Percentiles rank a stretch among this genome's conserved stretches.
phyloP scores from a whole-genome alignment of 1,139 yeast genomes.

The Protomyces macrosporus region DNA sequence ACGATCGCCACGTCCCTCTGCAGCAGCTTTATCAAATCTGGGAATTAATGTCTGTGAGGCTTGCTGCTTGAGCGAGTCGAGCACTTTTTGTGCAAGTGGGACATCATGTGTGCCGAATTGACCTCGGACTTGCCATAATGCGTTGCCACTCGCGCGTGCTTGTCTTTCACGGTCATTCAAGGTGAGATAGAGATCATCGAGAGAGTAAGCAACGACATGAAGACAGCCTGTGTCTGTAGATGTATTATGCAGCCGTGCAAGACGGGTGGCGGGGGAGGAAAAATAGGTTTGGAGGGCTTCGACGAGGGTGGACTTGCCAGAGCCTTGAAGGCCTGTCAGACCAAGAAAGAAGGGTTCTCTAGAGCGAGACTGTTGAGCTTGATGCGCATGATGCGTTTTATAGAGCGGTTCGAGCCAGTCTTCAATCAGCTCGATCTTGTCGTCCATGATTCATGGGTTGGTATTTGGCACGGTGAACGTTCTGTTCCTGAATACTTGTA shows the following conservation, averaged over 20 bases:
- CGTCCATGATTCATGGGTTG: background rate
- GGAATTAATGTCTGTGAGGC: conserved; percentile 49
- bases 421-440: background rate
- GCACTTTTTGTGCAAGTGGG: conserved; percentile 39
- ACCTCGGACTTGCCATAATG: conserved; percentile 43
- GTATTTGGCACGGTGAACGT: background rate
- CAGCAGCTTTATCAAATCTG: conserved; percentile 70
- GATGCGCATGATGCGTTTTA: background rate
- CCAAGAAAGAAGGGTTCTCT: conserved; percentile 56
- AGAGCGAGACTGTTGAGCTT: background rate
- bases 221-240: conserved; percentile 42
- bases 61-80: conserved; percentile 34
- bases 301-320: conserved; percentile 70
- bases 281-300: conserved; percentile 40
- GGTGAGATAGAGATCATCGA: conserved; percentile 81
- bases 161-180: conserved; percentile 53
- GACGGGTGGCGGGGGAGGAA: background rate
- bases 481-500: no score
- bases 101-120: conserved; percentile 93
- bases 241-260: conserved; percentile 39
- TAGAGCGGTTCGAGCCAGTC: conserved; percentile 7
- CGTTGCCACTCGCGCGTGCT: conserved; percentile 35
- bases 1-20: conserved; percentile 75
- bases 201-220: conserved; percentile 56
- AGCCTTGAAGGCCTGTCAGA: conserved; percentile 86